Evolutionary conservation across 805 yeast species (phyloP).

Genomic region (Kodamaea laetipori): DNA sequence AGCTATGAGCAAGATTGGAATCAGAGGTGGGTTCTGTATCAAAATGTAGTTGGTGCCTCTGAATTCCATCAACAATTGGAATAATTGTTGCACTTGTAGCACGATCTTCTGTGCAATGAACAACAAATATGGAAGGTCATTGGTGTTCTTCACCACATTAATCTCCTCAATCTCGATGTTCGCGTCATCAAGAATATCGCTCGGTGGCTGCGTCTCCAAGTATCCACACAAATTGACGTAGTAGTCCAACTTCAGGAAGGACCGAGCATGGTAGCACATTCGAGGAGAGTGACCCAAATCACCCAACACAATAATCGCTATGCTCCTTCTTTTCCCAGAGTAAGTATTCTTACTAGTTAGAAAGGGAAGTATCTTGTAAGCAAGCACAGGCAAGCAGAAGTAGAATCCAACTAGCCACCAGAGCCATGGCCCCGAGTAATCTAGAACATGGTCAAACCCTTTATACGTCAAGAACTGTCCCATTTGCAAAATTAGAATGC

Average conservation of each 20-base stretch:
- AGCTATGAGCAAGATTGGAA: conserved; percentile 74
- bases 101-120: conserved; percentile 63
- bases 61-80: conserved; percentile 50
- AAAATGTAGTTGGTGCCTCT: conserved; percentile 68
- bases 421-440: conserved; percentile 22
- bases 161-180: conserved; percentile 56
- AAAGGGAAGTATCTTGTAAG: conserved; percentile 44
- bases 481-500: neutral
- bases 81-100: conserved; percentile 52
- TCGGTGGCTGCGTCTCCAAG: conserved; percentile 56
- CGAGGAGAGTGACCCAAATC: conserved; percentile 95
- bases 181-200: conserved; percentile 50
- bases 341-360: conserved; percentile 26
- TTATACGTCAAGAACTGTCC: conserved; percentile 7
- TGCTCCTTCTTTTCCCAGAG: conserved; percentile 45
- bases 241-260: conserved; percentile 70
- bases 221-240: conserved; percentile 87
- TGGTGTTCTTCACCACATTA: conserved; percentile 39
- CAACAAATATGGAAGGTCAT: conserved; percentile 51
- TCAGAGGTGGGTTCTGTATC: conserved; percentile 90
- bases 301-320: conserved; percentile 82
- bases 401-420: conserved; percentile 50
- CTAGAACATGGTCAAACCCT: conserved; percentile 17
- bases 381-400: conserved; percentile 45
- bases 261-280: conserved; percentile 85